These are phyloP conservation scores for Hanseniaspora lachancei DNA, from an alignment of 805 yeast species.

Conservation along the genomic window DNA sequence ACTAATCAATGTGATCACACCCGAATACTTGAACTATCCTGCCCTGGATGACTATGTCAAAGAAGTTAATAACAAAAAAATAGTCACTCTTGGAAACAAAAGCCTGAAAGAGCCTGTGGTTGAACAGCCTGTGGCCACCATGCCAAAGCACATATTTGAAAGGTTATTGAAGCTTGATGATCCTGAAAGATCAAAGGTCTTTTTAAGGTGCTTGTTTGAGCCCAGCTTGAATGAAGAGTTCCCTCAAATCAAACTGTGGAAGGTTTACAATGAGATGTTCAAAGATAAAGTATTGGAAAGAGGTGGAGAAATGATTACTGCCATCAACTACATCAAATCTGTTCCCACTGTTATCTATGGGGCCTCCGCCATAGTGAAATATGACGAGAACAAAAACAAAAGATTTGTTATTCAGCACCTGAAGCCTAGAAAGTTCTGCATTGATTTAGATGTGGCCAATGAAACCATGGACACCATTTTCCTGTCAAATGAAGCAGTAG, in stretches of 20 bases:
- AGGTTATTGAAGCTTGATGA: constrained; percentile 57
- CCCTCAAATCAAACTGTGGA: constrained; percentile 92
- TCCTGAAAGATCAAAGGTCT: constrained; percentile 81
- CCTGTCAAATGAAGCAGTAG: constrained; percentile 1
- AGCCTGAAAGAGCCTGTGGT: constrained; percentile 27
- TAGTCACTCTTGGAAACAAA: constrained; percentile 16
- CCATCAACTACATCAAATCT: constrained; percentile 91
- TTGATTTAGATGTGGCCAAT: constrained; percentile 36
- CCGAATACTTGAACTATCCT: constrained; percentile 26
- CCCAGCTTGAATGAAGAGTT: constrained; percentile 70
- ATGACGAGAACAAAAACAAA: constrained; percentile 44
- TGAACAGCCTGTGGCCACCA: constrained; percentile 52
- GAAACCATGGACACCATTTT: constrained; percentile 26
- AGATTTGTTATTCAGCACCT: constrained; percentile 89
- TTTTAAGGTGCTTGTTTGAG: constrained; percentile 87
- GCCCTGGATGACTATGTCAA: not conserved
- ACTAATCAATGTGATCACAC: constrained; percentile 49
- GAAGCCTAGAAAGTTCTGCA: constrained; percentile 62
- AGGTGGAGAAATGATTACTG: constrained; percentile 60
- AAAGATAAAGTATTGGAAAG: constrained; percentile 42
- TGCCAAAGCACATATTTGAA: constrained; percentile 43
- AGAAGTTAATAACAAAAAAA: not conserved
- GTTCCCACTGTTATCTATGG: constrained; percentile 78
- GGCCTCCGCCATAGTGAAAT: constrained; percentile 87
- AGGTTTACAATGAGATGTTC: constrained; percentile 80